These are phyloP conservation scores for Colletotrichum sp. DNA, from an alignment of 2,329 filamentous ascomycete genomes.

Conservation along the genomic window DNA sequence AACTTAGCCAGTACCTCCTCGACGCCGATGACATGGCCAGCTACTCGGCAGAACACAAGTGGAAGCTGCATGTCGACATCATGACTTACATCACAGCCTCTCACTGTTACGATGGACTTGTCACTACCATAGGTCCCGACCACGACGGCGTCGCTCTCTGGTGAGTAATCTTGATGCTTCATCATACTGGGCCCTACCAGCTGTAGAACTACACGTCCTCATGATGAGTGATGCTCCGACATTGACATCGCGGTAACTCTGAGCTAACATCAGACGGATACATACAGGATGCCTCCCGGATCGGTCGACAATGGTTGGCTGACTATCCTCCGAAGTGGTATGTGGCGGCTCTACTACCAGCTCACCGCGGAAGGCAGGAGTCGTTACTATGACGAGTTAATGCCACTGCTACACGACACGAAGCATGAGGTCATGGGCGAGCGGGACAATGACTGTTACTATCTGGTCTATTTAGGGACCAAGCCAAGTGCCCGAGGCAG, in stretches of 20 bases:
- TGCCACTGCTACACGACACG: slow-evolving; percentile 75
- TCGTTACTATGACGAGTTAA: slow-evolving; percentile 79
- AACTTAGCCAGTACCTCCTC: slow-evolving; percentile 76
- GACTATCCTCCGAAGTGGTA: slow-evolving; percentile 74
- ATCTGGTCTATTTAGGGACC: slow-evolving; percentile 84
- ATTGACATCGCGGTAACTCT: neutral
- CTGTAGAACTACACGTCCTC: neutral
- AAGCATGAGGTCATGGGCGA: slow-evolving; percentile 73
- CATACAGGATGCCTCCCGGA: slow-evolving; percentile 73
- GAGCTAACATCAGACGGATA: slow-evolving; percentile 17
- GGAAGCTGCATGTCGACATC: slow-evolving; percentile 77
- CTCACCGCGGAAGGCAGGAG: slow-evolving; percentile 73
- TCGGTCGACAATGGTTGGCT: slow-evolving; percentile 75
- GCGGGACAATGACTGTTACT: slow-evolving; percentile 73
- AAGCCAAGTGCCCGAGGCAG: slow-evolving; percentile 72
- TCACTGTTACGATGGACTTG: slow-evolving; percentile 75
- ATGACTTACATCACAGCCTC: slow-evolving; percentile 80
- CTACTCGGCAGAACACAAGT: slow-evolving; percentile 70
- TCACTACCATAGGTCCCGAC: slow-evolving; percentile 75
- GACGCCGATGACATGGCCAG: slow-evolving; percentile 70
- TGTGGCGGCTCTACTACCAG: slow-evolving; percentile 79
- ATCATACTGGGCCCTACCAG: neutral
- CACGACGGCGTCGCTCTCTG: slow-evolving; percentile 82
- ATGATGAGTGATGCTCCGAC: neutral
- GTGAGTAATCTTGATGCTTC: slow-evolving; percentile 50